Conservation (phyloP, 352 stramenopile genomes). For the Hyphochytrium catenoides region DNA sequence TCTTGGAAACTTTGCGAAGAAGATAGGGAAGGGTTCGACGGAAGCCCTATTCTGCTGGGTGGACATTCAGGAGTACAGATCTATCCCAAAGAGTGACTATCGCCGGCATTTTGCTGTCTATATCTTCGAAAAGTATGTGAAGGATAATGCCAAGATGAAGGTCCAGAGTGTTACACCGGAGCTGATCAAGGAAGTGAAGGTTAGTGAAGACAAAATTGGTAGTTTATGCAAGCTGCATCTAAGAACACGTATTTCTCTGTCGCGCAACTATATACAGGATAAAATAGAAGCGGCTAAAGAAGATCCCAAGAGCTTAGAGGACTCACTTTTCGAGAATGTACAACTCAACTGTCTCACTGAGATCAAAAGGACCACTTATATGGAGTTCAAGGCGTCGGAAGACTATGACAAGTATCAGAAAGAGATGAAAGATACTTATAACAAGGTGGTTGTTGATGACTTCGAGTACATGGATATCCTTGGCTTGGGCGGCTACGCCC, state of each 20-base stretch:
- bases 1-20: slow-evolving; percentile 45
- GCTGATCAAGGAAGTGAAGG: too few relatives aligned
- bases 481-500: slow-evolving; percentile 66
- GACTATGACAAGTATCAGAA: slow-evolving; percentile 44
- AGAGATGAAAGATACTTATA: slow-evolving; percentile 57
- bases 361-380: slow-evolving; percentile 50
- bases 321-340: slow-evolving; percentile 4
- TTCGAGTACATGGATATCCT: slow-evolving; percentile 60
- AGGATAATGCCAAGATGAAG: slow-evolving; percentile 34
- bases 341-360: slow-evolving; percentile 12
- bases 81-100: slow-evolving; percentile 30
- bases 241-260: slow-evolving; percentile 3
- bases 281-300: slow-evolving; percentile 3
- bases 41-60: slow-evolving; percentile 64
- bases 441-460: slow-evolving; percentile 50
- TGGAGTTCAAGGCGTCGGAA: slow-evolving; percentile 35
- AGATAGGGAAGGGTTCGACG: slow-evolving; percentile 28
- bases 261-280: slow-evolving; percentile 5
- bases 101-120: slow-evolving; percentile 43
- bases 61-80: slow-evolving; percentile 49
- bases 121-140: slow-evolving; percentile 61
- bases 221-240: not conserved
- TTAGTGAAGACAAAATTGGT: too few relatives aligned
- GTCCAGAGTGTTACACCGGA: slow-evolving; percentile 43
- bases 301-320: not conserved